phyloP scores from a whole-genome alignment of 2,329 filamentous ascomycete species.

The Saccharata proteae region DNA sequence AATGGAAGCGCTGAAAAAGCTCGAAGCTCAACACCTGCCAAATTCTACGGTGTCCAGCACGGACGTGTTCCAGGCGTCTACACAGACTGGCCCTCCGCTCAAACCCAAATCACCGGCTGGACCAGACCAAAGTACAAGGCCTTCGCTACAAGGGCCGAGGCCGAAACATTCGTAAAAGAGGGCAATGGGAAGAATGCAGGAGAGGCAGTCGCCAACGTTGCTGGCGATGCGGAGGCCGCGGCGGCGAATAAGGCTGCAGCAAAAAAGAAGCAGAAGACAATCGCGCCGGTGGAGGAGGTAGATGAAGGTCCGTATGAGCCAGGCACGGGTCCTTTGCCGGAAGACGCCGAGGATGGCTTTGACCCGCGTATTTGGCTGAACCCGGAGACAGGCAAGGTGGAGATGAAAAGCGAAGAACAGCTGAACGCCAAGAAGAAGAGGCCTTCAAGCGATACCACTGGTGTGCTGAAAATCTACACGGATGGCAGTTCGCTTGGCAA shows the following conservation, averaged over 20 bases:
- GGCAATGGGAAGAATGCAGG: constrained; percentile 16
- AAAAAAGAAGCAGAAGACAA: constrained; percentile 24
- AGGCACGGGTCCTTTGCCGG: constrained; percentile 43
- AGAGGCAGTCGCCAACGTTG: constrained; percentile 14
- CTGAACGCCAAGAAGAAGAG: constrained; percentile 34
- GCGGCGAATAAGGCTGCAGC: constrained; percentile 15
- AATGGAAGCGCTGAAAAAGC: constrained; percentile 28
- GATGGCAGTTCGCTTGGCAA: constrained; percentile 52
- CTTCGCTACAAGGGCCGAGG: constrained; percentile 48
- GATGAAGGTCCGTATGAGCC: constrained; percentile 23
- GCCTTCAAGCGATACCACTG: constrained; percentile 28
- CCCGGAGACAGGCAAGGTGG: constrained; percentile 39
- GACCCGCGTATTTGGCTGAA: constrained; percentile 46
- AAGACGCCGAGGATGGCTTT: constrained; percentile 48
- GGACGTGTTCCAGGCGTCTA: constrained; percentile 51
- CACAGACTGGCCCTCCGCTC: constrained; percentile 55
- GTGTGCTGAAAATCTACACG: constrained; percentile 49
- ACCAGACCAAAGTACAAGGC: constrained; percentile 48
- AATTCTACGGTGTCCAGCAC: constrained; percentile 49
- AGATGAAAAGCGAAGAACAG: constrained; percentile 43
- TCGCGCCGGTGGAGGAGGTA: constrained; percentile 16
- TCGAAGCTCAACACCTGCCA: constrained; percentile 13
- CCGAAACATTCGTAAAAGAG: constrained; percentile 59
- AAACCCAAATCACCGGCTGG: constrained; percentile 61
- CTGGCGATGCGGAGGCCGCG: constrained; percentile 16